Evolutionary conservation across 108 stramenopile genomes (phyloP).

Genomic region (Skeletonema marinoi): DNA sequence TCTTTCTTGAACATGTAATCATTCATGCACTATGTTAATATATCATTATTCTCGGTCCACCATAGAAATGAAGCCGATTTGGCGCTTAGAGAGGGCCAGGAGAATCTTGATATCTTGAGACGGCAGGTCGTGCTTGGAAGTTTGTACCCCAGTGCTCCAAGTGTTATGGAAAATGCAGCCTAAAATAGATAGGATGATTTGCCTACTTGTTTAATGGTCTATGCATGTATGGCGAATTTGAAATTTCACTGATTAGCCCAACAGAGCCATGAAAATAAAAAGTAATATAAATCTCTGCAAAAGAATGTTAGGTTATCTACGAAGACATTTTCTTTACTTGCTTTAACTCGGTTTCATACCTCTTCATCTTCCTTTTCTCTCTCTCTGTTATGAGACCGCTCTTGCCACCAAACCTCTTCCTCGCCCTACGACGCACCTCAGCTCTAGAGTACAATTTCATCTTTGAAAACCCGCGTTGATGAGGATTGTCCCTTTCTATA

Average conservation of each 20-base stretch:
- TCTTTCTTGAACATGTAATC: not conserved
- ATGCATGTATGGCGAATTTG: too few relatives aligned
- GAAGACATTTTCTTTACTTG: conserved; percentile 64
- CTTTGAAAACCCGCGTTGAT: conserved; percentile 57
- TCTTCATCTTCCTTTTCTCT: conserved; percentile 55
- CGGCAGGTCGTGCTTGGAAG: conserved; percentile 68
- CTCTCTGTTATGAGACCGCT: conserved; percentile 70
- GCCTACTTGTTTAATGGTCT: not conserved
- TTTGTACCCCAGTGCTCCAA: conserved; percentile 73
- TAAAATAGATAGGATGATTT: not conserved
- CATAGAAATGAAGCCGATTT: conserved; percentile 62
- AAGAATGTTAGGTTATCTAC: not conserved
- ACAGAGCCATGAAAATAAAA: too few relatives aligned
- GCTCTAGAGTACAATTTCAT: conserved; percentile 77
- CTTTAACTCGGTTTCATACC: conserved; percentile 67
- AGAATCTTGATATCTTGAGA: conserved; percentile 69
- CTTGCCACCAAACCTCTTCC: conserved; percentile 74
- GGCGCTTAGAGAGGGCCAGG: conserved; percentile 61
- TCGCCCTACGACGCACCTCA: conserved; percentile 71
- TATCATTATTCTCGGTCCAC: not conserved
- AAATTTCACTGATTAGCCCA: too few relatives aligned
- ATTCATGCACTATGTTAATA: not conserved
- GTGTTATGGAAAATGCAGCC: conserved; percentile 73
- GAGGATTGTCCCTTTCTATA: conserved; percentile 72
- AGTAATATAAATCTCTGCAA: too few relatives aligned